Evolutionary conservation across 345 rosid species (phyloP).

Genomic region (Triadica sebifera): DNA sequence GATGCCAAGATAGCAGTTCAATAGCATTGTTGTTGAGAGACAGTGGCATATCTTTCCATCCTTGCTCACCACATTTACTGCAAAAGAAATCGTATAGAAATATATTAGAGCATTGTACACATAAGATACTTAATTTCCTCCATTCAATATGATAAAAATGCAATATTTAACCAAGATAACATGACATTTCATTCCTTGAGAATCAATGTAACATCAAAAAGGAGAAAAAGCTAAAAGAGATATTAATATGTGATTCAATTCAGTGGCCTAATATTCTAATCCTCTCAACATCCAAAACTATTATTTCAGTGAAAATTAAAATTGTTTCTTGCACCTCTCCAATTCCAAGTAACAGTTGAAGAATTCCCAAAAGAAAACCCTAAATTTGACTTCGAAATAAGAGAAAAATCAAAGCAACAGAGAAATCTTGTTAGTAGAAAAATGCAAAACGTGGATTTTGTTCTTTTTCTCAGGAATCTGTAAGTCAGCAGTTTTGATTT

Average conservation of each 20-base stretch:
- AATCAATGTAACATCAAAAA: not conserved
- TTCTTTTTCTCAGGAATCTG: not conserved
- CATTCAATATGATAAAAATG: not conserved
- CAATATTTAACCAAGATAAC: not conserved
- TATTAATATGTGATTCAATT: too few relatives aligned
- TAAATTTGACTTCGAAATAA: not conserved
- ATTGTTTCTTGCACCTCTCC: not conserved
- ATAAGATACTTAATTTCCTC: not conserved
- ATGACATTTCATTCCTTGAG: not conserved
- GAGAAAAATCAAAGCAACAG: not conserved
- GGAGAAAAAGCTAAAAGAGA: too few relatives aligned
- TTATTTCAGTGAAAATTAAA: too few relatives aligned
- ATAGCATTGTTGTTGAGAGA: conserved; percentile 2
- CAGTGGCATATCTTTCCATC: conserved; percentile 26
- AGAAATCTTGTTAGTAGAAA: not conserved
- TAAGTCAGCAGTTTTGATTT: not conserved
- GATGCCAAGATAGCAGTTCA: conserved; percentile 31
- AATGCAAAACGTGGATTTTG: not conserved
- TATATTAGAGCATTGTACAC: too few relatives aligned
- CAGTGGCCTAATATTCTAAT: too few relatives aligned
- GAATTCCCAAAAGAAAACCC: not conserved
- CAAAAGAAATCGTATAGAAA: not conserved
- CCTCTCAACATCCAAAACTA: too few relatives aligned
- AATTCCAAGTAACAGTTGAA: not conserved
- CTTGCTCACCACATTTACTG: conserved; percentile 31